Percentiles rank a stretch among this genome's conserved stretches.
phyloP scores from a whole-genome alignment of 108 stramenopile species.

The Conticribra guillardii region DNA sequence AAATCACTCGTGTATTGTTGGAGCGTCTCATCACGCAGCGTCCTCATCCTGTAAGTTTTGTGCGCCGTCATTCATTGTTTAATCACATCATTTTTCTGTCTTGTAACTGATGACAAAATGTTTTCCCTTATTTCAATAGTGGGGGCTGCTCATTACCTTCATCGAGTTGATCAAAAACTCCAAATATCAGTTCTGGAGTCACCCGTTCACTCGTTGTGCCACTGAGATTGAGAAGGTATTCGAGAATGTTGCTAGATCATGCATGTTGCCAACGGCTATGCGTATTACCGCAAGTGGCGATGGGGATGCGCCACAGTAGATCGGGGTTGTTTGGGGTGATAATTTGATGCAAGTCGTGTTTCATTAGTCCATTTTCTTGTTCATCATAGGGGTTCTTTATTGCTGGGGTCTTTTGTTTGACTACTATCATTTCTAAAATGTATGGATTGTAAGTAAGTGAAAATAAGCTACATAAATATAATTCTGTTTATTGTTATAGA shows the following conservation, averaged over 20 bases:
- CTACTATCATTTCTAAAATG: background rate
- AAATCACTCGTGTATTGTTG: constrained; percentile 97
- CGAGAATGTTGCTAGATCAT: constrained; percentile 92
- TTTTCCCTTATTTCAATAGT: constrained; percentile 69
- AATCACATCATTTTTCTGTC: background rate
- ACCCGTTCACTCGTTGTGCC: constrained; percentile 97
- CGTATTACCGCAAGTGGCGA: constrained; percentile 26
- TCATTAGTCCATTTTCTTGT: background rate
- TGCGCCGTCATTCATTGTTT: constrained; percentile 38
- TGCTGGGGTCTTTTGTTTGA: no score
- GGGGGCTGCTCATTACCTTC: constrained; percentile 97
- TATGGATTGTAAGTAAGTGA: background rate
- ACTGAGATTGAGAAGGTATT: constrained; percentile 99
- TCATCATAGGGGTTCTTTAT: constrained; percentile 1
- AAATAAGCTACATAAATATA: constrained; percentile 1
- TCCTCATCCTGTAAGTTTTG: constrained; percentile 96
- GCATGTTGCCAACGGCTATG: constrained; percentile 70
- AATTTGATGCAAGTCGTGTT: background rate
- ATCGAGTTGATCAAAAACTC: constrained; percentile 99
- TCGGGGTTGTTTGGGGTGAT: constrained; percentile 4
- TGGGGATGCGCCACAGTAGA: constrained; percentile 35
- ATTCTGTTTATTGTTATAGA: no score
- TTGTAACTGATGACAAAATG: constrained; percentile 41
- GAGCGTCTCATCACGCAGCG: constrained; percentile 98
- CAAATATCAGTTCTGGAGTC: constrained; percentile 97